Conservation (phyloP, 163 green algal genomes). For the Coccomyxa subellipsoidea region DNA sequence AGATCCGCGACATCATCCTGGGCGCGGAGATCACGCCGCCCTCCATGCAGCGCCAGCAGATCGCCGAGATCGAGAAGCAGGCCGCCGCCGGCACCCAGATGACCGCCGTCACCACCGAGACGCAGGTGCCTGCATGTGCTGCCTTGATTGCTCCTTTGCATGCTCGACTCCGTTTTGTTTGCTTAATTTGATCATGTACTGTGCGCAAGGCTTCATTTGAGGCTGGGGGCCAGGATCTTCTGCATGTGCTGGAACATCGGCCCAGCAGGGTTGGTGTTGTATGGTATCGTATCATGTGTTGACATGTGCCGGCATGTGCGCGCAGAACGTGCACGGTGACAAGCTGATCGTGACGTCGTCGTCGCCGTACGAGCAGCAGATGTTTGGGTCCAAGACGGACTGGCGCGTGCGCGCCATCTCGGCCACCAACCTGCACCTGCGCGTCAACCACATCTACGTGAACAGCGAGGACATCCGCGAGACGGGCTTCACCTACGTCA, state of each 20-base stretch:
- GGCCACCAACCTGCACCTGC: slow-evolving; percentile 96
- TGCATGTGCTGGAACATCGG: neutral
- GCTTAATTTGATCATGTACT: neutral
- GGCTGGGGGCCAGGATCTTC: neutral
- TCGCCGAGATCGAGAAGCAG: slow-evolving; percentile 99
- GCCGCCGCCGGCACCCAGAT: slow-evolving; percentile 68
- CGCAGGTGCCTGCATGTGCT: slow-evolving; percentile 35
- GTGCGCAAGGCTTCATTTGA: neutral
- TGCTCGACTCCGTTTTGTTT: too few species aligned
- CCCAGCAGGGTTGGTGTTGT: too few species aligned
- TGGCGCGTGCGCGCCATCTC: slow-evolving; percentile 97
- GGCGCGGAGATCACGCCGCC: slow-evolving; percentile 98
- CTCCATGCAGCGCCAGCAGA: slow-evolving; percentile 95
- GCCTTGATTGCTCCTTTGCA: neutral
- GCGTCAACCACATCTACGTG: slow-evolving; percentile 99
- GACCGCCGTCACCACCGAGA: slow-evolving; percentile 93
- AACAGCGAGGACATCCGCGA: slow-evolving; percentile 87
- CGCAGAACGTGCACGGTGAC: slow-evolving; percentile 94
- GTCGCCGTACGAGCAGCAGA: slow-evolving; percentile 92
- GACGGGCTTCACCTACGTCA: slow-evolving; percentile 94
- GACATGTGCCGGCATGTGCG: too few species aligned
- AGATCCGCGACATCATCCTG: slow-evolving; percentile 99
- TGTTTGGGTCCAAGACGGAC: slow-evolving; percentile 96
- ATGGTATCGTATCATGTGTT: too few species aligned
- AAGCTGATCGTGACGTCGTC: slow-evolving; percentile 99